These are phyloP conservation scores for Colletotrichum lini DNA, from an alignment of 2,329 filamentous ascomycete species.

Conservation along the genomic window DNA sequence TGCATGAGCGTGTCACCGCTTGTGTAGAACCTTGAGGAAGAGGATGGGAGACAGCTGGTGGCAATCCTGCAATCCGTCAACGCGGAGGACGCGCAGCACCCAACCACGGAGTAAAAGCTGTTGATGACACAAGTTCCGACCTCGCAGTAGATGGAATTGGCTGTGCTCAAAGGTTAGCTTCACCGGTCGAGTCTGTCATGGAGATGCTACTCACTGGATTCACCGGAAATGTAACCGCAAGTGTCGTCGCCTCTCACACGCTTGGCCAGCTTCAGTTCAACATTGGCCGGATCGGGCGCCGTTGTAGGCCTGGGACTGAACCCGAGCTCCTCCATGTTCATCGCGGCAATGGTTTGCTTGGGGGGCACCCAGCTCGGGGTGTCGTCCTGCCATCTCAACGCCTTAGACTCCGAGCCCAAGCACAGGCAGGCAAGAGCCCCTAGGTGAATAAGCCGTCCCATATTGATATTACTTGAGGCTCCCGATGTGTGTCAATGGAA, in stretches of 20 bases:
- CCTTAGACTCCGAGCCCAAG: slow-evolving; percentile 44
- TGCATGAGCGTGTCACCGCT: slow-evolving; percentile 47
- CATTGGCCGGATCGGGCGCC: slow-evolving; percentile 40
- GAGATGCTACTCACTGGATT: slow-evolving; percentile 42
- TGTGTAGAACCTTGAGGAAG: slow-evolving; percentile 43
- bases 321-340: slow-evolving; percentile 44
- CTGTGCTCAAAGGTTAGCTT: slow-evolving; percentile 17
- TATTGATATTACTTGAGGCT: slow-evolving; percentile 24
- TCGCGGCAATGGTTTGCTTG: slow-evolving; percentile 46
- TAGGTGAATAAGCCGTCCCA: slow-evolving; percentile 44
- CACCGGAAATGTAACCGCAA: slow-evolving; percentile 51
- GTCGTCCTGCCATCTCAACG: slow-evolving; percentile 46
- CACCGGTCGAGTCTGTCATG: slow-evolving; percentile 25
- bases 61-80: slow-evolving; percentile 41
- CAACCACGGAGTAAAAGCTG: slow-evolving; percentile 46
- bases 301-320: slow-evolving; percentile 42
- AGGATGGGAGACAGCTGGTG: slow-evolving; percentile 50
- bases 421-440: slow-evolving; percentile 45
- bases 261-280: slow-evolving; percentile 42
- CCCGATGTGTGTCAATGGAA: neutral
- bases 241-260: slow-evolving; percentile 49
- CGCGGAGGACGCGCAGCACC: slow-evolving; percentile 51
- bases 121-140: slow-evolving; percentile 49
- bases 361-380: slow-evolving; percentile 46
- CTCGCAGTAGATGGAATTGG: slow-evolving; percentile 49